Base-by-base conservation (phyloP, 2,329 filamentous ascomycete species). In the Alternaria tenuissima region DNA sequence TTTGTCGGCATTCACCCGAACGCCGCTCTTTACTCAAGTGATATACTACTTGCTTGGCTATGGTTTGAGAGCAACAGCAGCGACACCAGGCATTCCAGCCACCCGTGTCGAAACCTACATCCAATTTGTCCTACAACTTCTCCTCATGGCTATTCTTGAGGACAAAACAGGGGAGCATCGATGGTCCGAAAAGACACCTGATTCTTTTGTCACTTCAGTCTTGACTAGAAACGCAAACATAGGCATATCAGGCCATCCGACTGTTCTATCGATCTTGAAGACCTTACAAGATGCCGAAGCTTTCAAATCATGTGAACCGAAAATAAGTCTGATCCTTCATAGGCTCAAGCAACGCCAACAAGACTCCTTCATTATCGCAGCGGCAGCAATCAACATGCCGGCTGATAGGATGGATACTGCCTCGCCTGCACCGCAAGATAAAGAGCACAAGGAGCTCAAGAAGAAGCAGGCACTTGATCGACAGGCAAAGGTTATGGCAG, bases 401-500 rank as follows among this genome's bases (percentile, higher is more conserved):
- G 87, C 91, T 6, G 93, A 97, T 71, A 87, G 91, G 51, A 88
- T 96, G 64, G 91, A 92, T 66, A 93, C 92, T 5, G 89, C 89
- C 4, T 95, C 93, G 1, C 93, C 94, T n/a, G 91, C 91, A 4
- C 71, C 80, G 6, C 87, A 84, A 38, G 89, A 91, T 60, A 90
- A 90, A 66, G 91, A 94, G 72, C 86, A 91, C 60, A 90, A 90
- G 66, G 91, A 94, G 72, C 86, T 88, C 62, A 97, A 94, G 82
- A 99, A 97, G 84, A 91, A 91, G 78, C 92, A 94, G 53, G 95
- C 95, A 0, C 81, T 94, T 41, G 94, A 93, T 69, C 88, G 95
- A 22, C 94, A 98, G 78, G 94, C 94, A 2, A 91, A 89, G 72
- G 93, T 99, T 32, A 97, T 99, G 94, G 95, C 94, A 2, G 93